phyloP scores from a whole-genome alignment of 2,329 filamentous ascomycete species.

The Penicillium sp. region DNA sequence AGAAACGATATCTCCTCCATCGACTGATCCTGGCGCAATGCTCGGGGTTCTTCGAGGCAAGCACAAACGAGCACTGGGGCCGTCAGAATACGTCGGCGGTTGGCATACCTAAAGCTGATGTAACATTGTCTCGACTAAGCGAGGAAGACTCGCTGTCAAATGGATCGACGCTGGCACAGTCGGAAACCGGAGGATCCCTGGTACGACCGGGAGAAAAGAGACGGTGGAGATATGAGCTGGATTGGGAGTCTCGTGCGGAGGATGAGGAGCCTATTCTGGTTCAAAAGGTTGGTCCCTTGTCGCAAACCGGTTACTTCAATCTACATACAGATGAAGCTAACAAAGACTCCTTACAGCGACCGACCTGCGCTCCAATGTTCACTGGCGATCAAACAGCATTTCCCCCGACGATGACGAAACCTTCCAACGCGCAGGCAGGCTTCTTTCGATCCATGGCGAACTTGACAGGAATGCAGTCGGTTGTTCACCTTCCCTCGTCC shows the following conservation, averaged over 20 bases:
- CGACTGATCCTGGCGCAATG: slow-evolving; percentile 81
- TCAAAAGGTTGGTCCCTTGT: slow-evolving; percentile 57
- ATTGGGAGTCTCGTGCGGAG: slow-evolving; percentile 62
- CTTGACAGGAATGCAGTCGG: slow-evolving; percentile 56
- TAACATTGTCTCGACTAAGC: slow-evolving; percentile 33
- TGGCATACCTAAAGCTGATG: slow-evolving; percentile 43
- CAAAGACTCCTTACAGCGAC: slow-evolving; percentile 24
- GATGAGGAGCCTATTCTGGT: slow-evolving; percentile 84
- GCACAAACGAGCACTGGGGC: slow-evolving; percentile 73
- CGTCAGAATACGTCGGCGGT: slow-evolving; percentile 34
- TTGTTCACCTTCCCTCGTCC: slow-evolving; percentile 48
- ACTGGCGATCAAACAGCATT: slow-evolving; percentile 46
- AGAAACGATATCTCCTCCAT: slow-evolving; percentile 83
- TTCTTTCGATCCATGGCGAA: slow-evolving; percentile 90
- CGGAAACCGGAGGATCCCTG: slow-evolving; percentile 36
- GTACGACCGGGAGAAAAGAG: slow-evolving; percentile 48
- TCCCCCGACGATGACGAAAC: slow-evolving; percentile 59
- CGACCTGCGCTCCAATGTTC: slow-evolving; percentile 52
- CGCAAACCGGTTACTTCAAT: neutral
- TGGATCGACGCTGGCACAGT: slow-evolving; percentile 37
- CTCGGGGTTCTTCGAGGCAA: slow-evolving; percentile 86
- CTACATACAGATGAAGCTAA: slow-evolving; percentile 9
- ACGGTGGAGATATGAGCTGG: slow-evolving; percentile 84
- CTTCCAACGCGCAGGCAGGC: slow-evolving; percentile 56
- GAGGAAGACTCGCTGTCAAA: slow-evolving; percentile 35